Percentiles rank a stretch among this genome's conserved stretches.
Conservation (phyloP, 2,329 filamentous ascomycete genomes). For the Sclerotinia glacialis region DNA sequence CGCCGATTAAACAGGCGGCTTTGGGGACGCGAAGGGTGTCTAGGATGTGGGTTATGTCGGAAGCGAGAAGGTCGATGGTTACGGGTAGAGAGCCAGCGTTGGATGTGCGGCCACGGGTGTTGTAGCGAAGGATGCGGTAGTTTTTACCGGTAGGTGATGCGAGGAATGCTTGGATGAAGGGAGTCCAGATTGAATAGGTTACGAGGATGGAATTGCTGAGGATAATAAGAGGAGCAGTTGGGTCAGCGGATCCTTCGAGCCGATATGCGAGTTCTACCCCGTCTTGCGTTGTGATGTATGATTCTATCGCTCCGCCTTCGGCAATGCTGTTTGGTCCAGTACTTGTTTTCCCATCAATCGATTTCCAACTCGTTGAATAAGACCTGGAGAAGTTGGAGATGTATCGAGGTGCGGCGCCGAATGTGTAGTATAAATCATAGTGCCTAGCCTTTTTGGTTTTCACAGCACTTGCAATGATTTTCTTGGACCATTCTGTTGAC, state of each 20-base stretch:
- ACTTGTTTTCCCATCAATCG: constrained; percentile 49
- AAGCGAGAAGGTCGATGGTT: constrained; percentile 56
- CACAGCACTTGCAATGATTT: constrained; percentile 59
- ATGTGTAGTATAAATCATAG: constrained; percentile 75
- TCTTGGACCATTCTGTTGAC: constrained; percentile 58
- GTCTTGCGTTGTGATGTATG: constrained; percentile 66
- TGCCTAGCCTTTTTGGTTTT: constrained; percentile 55
- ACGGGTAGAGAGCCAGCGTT: constrained; percentile 29
- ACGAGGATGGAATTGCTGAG: constrained; percentile 80
- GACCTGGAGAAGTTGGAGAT: constrained; percentile 42
- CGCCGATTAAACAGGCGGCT: constrained; percentile 68
- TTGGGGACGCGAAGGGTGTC: constrained; percentile 65
- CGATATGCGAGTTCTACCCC: constrained; percentile 68
- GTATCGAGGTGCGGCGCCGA: constrained; percentile 71
- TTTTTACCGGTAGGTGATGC: constrained; percentile 38
- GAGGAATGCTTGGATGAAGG: constrained; percentile 51
- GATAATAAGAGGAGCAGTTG: constrained; percentile 67
- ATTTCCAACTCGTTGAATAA: constrained; percentile 38
- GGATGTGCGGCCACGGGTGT: constrained; percentile 58
- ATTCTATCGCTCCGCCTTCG: constrained; percentile 57
- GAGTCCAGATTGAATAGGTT: constrained; percentile 77
- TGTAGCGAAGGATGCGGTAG: constrained; percentile 74
- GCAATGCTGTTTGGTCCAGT: constrained; percentile 40
- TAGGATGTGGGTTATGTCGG: constrained; percentile 65
- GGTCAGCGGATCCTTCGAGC: constrained; percentile 68